These are phyloP conservation scores for Ajuga reptans DNA, from an alignment of 305 asterid genomes.

Conservation along the genomic window DNA sequence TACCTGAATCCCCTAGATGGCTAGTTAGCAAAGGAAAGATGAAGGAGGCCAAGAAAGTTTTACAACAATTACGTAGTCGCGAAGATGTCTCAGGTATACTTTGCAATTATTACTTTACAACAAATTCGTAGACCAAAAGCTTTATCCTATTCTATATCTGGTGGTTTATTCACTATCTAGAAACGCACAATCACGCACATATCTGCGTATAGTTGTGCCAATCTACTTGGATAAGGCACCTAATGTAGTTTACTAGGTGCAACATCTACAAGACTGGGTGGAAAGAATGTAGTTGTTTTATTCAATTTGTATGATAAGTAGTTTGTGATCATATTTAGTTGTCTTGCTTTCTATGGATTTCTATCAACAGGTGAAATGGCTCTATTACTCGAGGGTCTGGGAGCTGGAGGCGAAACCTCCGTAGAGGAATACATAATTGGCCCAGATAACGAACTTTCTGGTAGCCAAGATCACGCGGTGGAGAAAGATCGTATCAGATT, in stretches of 20 bases:
- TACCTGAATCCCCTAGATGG: constrained; percentile 99
- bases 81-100: constrained; percentile 73
- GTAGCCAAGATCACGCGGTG: constrained; percentile 47
- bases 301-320: background rate
- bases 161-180: too few species aligned
- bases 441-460: constrained; percentile 55
- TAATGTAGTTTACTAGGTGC: background rate
- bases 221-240: too few species aligned
- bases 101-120: background rate
- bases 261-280: too few species aligned
- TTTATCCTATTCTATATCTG: background rate
- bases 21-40: constrained; percentile 79
- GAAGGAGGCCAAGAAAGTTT: constrained; percentile 68
- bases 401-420: constrained; percentile 66
- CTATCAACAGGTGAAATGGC: constrained; percentile 81
- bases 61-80: constrained; percentile 68
- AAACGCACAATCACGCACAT: background rate
- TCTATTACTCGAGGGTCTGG: constrained; percentile 73
- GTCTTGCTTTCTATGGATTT: background rate
- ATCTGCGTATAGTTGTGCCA: background rate
- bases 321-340: background rate
- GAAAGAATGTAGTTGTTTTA: too few species aligned
- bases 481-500: constrained; percentile 61
- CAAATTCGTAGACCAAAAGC: too few species aligned
- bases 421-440: constrained; percentile 75